Conservation (phyloP, 169 alveolate genomes). For the Cryptosporidium ryanae region DNA sequence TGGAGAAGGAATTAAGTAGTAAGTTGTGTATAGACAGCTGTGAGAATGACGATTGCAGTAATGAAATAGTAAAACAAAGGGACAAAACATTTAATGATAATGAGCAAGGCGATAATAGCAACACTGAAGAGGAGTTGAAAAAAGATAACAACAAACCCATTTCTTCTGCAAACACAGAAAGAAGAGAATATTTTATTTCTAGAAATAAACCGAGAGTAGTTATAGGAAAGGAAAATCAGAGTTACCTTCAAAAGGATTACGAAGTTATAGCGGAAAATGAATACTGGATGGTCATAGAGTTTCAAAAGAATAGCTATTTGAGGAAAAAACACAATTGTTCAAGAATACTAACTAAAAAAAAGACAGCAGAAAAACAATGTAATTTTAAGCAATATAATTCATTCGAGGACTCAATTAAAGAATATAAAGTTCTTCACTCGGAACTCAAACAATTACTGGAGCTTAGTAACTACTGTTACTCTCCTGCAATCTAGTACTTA, state of each 20-base stretch:
- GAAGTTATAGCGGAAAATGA: slow-evolving; percentile 47
- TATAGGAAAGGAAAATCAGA: slow-evolving; percentile 13
- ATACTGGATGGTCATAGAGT: slow-evolving; percentile 69
- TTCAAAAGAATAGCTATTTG: slow-evolving; percentile 6
- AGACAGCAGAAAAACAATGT: not conserved
- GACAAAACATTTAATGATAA: not conserved
- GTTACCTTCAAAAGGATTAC: not conserved
- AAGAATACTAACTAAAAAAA: slow-evolving; percentile 38
- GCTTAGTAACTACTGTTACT: slow-evolving; percentile 60
- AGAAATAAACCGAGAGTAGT: slow-evolving; percentile 51
- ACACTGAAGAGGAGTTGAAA: not conserved
- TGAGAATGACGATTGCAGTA: not conserved
- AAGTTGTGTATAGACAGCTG: not conserved
- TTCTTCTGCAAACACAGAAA: not conserved
- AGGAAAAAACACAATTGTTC: slow-evolving; percentile 16
- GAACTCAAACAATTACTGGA: slow-evolving; percentile 47
- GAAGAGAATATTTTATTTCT: slow-evolving; percentile 33
- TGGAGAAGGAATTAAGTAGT: not conserved
- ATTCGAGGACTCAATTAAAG: slow-evolving; percentile 63
- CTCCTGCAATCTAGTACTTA: slow-evolving; percentile 29
- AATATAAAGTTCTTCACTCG: slow-evolving; percentile 32
- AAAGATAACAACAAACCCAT: not conserved
- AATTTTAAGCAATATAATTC: not conserved
- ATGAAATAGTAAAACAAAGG: not conserved
- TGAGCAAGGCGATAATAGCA: not conserved